A percentile compares a stretch with the other conserved stretches of the same genome.
phyloP scores from a whole-genome alignment of 192 early-diverging fungal species.

The Mortierella claussenii region DNA sequence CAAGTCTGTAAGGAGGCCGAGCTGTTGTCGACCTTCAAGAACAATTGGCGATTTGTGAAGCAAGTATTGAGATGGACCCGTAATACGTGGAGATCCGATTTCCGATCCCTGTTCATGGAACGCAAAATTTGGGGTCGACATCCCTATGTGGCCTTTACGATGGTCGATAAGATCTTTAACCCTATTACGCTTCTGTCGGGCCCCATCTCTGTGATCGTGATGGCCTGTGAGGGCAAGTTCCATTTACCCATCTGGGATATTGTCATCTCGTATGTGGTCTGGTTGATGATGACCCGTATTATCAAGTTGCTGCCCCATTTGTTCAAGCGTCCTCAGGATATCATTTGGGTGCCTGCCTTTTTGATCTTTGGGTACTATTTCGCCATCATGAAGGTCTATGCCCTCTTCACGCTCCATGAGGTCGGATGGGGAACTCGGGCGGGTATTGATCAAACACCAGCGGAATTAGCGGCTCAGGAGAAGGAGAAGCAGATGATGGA shows the following conservation, averaged over 20 bases:
- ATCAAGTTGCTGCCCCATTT: conserved; percentile 77
- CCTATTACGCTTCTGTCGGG: conserved; percentile 75
- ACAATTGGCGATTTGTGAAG: conserved; percentile 79
- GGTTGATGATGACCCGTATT: conserved; percentile 71
- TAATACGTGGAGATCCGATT: conserved; percentile 79
- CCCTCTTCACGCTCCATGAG: conserved; percentile 75
- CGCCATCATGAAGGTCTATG: conserved; percentile 76
- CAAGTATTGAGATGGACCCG: conserved; percentile 80
- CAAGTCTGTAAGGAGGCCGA: conserved; percentile 76
- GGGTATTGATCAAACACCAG: conserved; percentile 58
- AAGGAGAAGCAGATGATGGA: conserved; percentile 48
- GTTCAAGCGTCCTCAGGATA: conserved; percentile 69
- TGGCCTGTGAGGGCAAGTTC: conserved; percentile 55
- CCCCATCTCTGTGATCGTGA: conserved; percentile 66
- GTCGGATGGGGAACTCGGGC: conserved; percentile 77
- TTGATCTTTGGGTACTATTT: conserved; percentile 80
- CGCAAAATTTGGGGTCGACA: conserved; percentile 71
- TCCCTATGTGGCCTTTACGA: conserved; percentile 78
- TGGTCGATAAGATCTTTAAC: conserved; percentile 83
- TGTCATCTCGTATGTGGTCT: conserved; percentile 65
- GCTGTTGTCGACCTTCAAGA: conserved; percentile 76
- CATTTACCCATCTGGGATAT: conserved; percentile 71
- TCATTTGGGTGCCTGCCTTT: conserved; percentile 71
- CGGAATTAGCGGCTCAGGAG: conserved; percentile 54
- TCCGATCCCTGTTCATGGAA: conserved; percentile 71